phyloP scores from a whole-genome alignment of 805 yeast genomes.

The Ogataea salicorniae region DNA sequence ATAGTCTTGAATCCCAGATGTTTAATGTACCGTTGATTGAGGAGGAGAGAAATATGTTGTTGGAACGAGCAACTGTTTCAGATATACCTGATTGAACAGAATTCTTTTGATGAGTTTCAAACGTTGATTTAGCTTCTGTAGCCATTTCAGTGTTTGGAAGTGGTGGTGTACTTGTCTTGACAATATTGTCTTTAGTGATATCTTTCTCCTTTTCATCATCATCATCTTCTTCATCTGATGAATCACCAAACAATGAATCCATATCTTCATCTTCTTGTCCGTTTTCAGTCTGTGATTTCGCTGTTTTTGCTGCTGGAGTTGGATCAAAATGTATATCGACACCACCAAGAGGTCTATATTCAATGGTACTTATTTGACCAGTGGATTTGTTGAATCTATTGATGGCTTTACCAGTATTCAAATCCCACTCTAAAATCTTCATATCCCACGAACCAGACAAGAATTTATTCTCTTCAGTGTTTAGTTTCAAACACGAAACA shows the following conservation, averaged over 20 bases:
- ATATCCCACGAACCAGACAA: conserved; percentile 92
- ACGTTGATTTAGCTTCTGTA: conserved; percentile 8
- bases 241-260: conserved; percentile 45
- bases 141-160: background rate
- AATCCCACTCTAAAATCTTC: conserved; percentile 76
- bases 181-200: background rate
- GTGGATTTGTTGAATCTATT: conserved; percentile 50
- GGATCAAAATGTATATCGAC: conserved; percentile 32
- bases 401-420: conserved; percentile 58
- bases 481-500: conserved; percentile 66
- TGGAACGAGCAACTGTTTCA: conserved; percentile 24
- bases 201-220: conserved; percentile 13
- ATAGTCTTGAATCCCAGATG: conserved; percentile 72
- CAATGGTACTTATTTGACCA: conserved; percentile 77
- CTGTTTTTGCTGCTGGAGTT: conserved; percentile 2
- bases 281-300: conserved; percentile 9
- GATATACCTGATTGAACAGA: conserved; percentile 26
- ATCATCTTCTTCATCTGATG: conserved; percentile 32
- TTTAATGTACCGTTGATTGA: conserved; percentile 77
- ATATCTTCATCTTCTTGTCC: conserved; percentile 30
- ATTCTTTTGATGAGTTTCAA: conserved; percentile 40
- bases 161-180: conserved; percentile 9
- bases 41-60: conserved; percentile 66
- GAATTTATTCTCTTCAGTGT: conserved; percentile 54
- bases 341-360: conserved; percentile 60